phyloP scores from a whole-genome alignment of 345 rosid genomes.

The Theobroma cacao region DNA sequence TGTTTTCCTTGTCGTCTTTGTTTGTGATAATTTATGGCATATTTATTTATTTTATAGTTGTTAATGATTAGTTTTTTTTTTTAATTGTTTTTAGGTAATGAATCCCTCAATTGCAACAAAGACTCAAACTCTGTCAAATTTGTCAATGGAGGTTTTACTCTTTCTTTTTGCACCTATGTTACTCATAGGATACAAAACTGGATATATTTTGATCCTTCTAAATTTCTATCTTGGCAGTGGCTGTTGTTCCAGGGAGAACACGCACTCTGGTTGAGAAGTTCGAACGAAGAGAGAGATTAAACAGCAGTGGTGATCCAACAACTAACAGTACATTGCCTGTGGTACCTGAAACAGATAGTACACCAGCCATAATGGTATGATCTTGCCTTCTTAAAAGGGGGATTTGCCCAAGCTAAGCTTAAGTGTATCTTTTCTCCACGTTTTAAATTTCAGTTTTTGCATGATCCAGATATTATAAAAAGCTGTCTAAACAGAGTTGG shows the following conservation, averaged over 20 bases:
- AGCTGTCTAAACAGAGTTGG: neutral
- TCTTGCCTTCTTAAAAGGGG: neutral
- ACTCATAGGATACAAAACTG: constrained; percentile 10
- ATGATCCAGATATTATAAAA: constrained; percentile 8
- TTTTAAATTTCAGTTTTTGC: constrained; percentile 10
- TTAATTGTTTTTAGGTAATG: constrained; percentile 42
- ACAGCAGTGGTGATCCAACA: constrained; percentile 34
- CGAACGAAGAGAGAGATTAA: constrained; percentile 61
- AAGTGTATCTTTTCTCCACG: neutral
- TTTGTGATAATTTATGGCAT: neutral
- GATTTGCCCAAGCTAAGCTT: neutral
- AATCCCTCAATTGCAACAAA: constrained; percentile 34
- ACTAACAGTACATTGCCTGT: constrained; percentile 1
- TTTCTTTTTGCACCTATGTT: constrained; percentile 18
- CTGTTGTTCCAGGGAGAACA: constrained; percentile 83
- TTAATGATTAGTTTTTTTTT: constrained; percentile 20
- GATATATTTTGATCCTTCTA: constrained; percentile 22
- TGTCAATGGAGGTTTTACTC: constrained; percentile 91
- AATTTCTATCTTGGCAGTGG: constrained; percentile 60
- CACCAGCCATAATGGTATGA: constrained; percentile 27
- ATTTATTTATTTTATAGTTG: constrained; percentile 14
- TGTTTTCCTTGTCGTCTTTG: neutral
- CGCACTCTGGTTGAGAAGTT: constrained; percentile 91
- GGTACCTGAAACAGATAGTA: constrained; percentile 20
- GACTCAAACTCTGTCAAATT: constrained; percentile 52